Base-by-base conservation (phyloP, 177 flowering plant genomes). In the Vitis hybrid region DNA sequence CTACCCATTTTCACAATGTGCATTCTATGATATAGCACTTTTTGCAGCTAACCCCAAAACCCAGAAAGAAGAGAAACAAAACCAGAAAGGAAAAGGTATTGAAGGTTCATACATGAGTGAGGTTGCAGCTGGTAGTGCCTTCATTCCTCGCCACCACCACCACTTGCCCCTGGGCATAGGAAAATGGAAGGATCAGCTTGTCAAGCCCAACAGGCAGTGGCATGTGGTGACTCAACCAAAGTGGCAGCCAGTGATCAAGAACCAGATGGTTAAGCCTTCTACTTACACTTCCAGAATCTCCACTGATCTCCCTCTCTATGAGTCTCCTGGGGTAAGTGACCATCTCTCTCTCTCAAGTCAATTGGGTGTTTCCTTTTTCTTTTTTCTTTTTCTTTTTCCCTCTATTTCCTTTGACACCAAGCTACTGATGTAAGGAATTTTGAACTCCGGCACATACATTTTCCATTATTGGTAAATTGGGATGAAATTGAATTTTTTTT, bases 271-370 rank as follows among this genome's bases (percentile, higher is more conserved):
- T 24, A 80, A 81, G 24, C 79, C 85, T 57, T 78, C 87, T 0
- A 83, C 88, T 21, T 87, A 79, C 74, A 70, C 86, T 62, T 86
- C 90, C 32, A 84, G 78, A 74, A 84, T 86, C 14, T 11, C 79
- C 24, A 88, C 90, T 63, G 90, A 90, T 46, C 80, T 88, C 19
- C 89, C 94, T 58, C 87, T 91, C 64, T 82, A 87, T 57, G 97
- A 91, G 70, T 64, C 82, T 56, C 87, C 83, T 50, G 85, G 84
- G 86, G 97, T 91, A 82, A 55, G n/a, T 59, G 14, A 21, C 19
- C 30, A n/a, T n/a, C 64, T 52, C 6, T 24, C 6, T 24, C 17
- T 51, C 54, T 4, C n/a, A 27, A 27, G 30, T 27, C 30, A 27
- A 27, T 27, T 27, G 30, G 30, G 30, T 27, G 30, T 27, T 27